These are phyloP conservation scores for Colletotrichum destructivum DNA, from an alignment of 2,329 filamentous ascomycete genomes.

Conservation along the genomic window DNA sequence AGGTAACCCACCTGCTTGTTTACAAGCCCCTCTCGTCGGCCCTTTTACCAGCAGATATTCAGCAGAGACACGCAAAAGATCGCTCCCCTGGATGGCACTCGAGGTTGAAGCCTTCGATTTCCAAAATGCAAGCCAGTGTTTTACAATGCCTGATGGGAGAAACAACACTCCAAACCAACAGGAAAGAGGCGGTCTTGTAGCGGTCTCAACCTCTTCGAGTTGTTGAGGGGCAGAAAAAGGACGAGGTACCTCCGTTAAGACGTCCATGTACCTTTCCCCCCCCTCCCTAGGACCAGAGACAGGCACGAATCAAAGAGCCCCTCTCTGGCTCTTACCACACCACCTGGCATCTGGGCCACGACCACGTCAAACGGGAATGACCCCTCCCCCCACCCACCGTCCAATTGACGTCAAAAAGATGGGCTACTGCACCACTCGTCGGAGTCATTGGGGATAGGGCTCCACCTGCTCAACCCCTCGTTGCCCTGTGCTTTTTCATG, in stretches of 20 bases:
- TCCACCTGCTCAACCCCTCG: slow-evolving; percentile 15
- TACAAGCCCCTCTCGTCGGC: too few species aligned
- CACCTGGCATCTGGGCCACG: not conserved
- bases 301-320: slow-evolving; percentile 23
- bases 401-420: slow-evolving; percentile 42
- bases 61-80: not conserved
- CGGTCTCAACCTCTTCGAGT: slow-evolving; percentile 16
- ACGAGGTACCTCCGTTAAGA: slow-evolving; percentile 12
- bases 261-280: not conserved
- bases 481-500: slow-evolving; percentile 24
- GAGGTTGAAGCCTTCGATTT: not conserved
- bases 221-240: slow-evolving; percentile 21
- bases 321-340: slow-evolving; percentile 19
- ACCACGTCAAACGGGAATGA: slow-evolving; percentile 37
- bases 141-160: not conserved
- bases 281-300: not conserved
- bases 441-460: slow-evolving; percentile 6
- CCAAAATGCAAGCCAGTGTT: not conserved
- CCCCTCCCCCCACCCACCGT: slow-evolving; percentile 37
- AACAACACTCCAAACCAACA: slow-evolving; percentile 2
- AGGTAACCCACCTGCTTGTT: too few species aligned
- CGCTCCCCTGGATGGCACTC: not conserved
- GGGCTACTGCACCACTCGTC: slow-evolving; percentile 23
- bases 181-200: not conserved
- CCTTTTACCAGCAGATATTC: not conserved